Evolutionary conservation across 257 asterid genomes (phyloP), one percentile per base, ranked within the genome.

Genomic region (Solanum ossicruentum): DNA sequence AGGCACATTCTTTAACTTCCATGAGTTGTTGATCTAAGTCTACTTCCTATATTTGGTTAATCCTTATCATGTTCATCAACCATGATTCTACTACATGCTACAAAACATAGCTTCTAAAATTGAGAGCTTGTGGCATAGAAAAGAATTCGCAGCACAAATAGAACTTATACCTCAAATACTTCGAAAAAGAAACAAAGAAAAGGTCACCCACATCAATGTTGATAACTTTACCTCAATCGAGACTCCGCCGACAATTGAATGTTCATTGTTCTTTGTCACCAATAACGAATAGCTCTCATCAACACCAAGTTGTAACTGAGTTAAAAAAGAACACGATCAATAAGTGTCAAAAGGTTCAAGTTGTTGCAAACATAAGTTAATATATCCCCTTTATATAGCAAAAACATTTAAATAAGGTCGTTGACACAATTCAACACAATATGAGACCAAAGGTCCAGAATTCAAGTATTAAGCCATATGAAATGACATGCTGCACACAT

Each of bases 251-350:
- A 93, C 85, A 70, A 96, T 88, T 6, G 99, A 96, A 47, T 77
- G 91, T 70, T 83, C 92, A 41, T 91, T 92, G 15, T 82, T 83
- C 83, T 88, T 91, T 5, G 93, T 91, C 90, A 93, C 97, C 86
- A 91, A 86, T 86, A 94, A 87, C 23, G 98, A 86, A 86, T 96
- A 96, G 90, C 96, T 96, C 93, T 96, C 99, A 77, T 96, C 99
- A 56, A 92, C 93, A 71, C 98, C 99, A 73, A 96, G 97, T 87
- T 92, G 93, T 84, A 96, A 91, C 98, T 96, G 83, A 83, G 87
- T 83, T 32, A 36, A 65, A 61, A 47, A 73, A 84, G 52, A 70
- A 67, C 10, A 80, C 52, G 1, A 81, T 16, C 55, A 43, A 7
- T 60, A 21, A 81, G 18, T 17, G 20, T 21, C 71, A 13, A 71